These are phyloP conservation scores for Yamadazyma diospyri DNA, from an alignment of 1,139 yeast genomes.

Conservation along the genomic window DNA sequence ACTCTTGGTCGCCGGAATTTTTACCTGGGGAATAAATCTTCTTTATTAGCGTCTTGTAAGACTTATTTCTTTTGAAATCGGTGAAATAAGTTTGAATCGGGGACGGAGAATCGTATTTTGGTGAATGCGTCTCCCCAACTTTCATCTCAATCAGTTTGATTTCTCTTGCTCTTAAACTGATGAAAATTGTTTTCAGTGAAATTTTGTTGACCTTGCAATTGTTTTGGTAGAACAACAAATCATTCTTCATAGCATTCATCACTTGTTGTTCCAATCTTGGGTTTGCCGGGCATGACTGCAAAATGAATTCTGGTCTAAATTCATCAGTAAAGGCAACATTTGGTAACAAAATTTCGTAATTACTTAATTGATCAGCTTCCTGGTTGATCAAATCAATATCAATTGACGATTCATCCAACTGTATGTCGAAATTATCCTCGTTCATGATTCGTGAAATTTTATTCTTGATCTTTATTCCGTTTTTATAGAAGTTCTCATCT, in stretches of 20 bases:
- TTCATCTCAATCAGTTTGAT: conserved; percentile 50
- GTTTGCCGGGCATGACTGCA: conserved; percentile 48
- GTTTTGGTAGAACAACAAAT: conserved; percentile 42
- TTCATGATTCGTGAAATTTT: conserved; percentile 32
- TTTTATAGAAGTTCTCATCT: background rate
- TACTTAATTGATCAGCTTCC: conserved; percentile 12
- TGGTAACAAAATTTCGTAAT: conserved; percentile 29
- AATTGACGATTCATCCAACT: conserved; percentile 16
- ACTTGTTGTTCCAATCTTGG: conserved; percentile 53
- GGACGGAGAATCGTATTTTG: conserved; percentile 5
- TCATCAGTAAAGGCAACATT: conserved; percentile 50
- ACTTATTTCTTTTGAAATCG: conserved; percentile 13
- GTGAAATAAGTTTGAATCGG: conserved; percentile 8
- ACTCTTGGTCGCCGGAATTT: conserved; percentile 30
- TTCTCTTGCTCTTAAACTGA: conserved; percentile 56
- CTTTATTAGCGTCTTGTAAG: conserved; percentile 35
- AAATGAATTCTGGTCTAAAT: conserved; percentile 48
- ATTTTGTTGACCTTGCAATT: conserved; percentile 32
- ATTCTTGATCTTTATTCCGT: conserved; percentile 20
- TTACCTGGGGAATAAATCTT: conserved; percentile 35
- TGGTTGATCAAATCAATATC: conserved; percentile 10
- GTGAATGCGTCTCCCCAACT: conserved; percentile 13
- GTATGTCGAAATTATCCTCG: conserved; percentile 3
- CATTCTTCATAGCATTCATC: conserved; percentile 52
- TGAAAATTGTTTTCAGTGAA: conserved; percentile 34